A percentile compares a stretch with the other conserved stretches of the same genome.
Evolutionary conservation across 1,284 basidiomycete genomes (phyloP).

Genomic region (Leccinum pallidistipes): DNA sequence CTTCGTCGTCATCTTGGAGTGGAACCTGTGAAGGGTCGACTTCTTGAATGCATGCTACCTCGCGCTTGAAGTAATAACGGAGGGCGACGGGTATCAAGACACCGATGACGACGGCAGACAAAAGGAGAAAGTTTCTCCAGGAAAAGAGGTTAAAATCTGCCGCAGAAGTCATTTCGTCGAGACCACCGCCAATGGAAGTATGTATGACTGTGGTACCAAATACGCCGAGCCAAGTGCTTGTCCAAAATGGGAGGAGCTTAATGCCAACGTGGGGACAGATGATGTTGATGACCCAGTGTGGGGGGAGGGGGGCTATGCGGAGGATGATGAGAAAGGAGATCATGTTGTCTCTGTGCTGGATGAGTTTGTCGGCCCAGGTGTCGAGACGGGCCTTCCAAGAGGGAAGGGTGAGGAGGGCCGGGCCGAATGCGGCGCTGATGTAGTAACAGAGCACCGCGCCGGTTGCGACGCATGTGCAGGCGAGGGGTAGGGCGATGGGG

Average conservation of each 20-base stretch:
- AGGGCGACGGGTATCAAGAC: conserved; percentile 91
- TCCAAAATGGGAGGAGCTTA: conserved; percentile 83
- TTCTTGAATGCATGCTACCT: conserved; percentile 48
- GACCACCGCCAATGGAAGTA: conserved; percentile 89
- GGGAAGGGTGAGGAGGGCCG: conserved; percentile 83
- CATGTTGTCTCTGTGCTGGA: conserved; percentile 73
- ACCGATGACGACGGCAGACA: conserved; percentile 83
- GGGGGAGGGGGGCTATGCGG: conserved; percentile 92
- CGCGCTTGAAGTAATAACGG: conserved; percentile 68
- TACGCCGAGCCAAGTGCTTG: conserved; percentile 88
- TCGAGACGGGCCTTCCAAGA: conserved; percentile 82
- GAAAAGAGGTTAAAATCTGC: conserved; percentile 93
- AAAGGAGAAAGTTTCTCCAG: conserved; percentile 81
- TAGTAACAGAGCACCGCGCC: conserved; percentile 94
- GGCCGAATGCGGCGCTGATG: conserved; percentile 87
- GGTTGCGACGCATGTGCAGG: conserved; percentile 88
- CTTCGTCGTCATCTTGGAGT: conserved; percentile 40
- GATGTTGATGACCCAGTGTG: conserved; percentile 96
- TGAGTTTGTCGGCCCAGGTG: conserved; percentile 76
- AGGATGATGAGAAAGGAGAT: conserved; percentile 90
- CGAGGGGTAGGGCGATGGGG: conserved; percentile 85
- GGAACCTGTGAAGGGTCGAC: conserved; percentile 25
- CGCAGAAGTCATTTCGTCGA: conserved; percentile 93
- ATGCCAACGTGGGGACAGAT: conserved; percentile 94
- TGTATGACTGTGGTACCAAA: conserved; percentile 93